A percentile compares a stretch with the other conserved stretches of the same genome.
Conservation (phyloP, 2,329 filamentous ascomycete genomes). For the Cytospora schulzeri region DNA sequence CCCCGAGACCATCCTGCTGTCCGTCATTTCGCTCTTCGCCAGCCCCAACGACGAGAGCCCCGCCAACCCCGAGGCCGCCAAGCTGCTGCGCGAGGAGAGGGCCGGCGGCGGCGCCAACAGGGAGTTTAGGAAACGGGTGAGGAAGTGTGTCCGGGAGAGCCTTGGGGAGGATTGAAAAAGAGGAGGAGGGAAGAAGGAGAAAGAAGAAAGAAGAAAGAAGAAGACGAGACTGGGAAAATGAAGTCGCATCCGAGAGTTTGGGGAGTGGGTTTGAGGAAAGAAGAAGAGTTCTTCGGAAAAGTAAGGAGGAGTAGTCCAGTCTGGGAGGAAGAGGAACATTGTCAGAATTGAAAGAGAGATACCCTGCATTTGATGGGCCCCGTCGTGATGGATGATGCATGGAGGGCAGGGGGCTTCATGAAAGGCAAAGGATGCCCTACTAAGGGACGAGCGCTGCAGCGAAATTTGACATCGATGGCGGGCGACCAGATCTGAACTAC, state of each 20-base stretch:
- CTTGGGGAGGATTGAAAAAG: constrained; percentile 67
- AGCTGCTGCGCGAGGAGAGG: constrained; percentile 79
- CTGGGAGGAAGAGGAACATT: neutral
- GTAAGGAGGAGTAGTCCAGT: too few species aligned
- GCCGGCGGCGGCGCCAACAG: constrained; percentile 58
- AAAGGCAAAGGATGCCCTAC: neutral
- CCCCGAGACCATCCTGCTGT: constrained; percentile 90
- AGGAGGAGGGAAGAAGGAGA: too few species aligned
- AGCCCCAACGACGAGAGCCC: constrained; percentile 95
- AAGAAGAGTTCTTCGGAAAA: too few species aligned
- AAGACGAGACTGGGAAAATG: too few species aligned
- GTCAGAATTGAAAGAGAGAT: neutral
- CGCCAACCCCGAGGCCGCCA: constrained; percentile 91
- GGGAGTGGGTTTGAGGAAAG: too few species aligned
- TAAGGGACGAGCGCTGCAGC: neutral
- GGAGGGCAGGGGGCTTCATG: neutral
- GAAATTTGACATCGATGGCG: neutral
- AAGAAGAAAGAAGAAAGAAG: too few species aligned
- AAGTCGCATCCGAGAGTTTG: too few species aligned
- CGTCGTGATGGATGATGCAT: neutral
- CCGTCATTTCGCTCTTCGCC: constrained; percentile 88
- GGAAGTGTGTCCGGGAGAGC: constrained; percentile 79
- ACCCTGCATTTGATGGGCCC: neutral
- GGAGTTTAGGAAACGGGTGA: constrained; percentile 78
- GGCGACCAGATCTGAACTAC: neutral